These are phyloP conservation scores for Rugiboletus extremiorientalis DNA, from an alignment of 1,284 basidiomycete species.

Conservation along the genomic window DNA sequence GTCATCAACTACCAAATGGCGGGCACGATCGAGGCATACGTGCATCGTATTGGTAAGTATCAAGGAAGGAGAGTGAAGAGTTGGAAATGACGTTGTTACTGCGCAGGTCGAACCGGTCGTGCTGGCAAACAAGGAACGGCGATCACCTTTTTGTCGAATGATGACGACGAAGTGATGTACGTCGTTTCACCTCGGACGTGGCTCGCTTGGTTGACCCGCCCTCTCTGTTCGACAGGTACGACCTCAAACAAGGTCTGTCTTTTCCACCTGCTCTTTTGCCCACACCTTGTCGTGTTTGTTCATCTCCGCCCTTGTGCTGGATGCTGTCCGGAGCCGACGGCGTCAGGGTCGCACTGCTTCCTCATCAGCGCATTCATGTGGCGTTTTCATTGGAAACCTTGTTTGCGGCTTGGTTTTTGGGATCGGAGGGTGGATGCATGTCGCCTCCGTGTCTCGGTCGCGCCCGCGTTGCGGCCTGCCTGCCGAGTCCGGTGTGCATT, in stretches of 20 bases:
- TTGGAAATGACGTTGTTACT: slow-evolving; percentile 6
- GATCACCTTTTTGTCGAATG: slow-evolving; percentile 94
- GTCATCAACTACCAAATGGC: slow-evolving; percentile 99
- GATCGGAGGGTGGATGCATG: background rate
- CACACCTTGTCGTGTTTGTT: background rate
- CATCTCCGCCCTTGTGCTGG: slow-evolving; percentile 8
- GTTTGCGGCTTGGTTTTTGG: background rate
- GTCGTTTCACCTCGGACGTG: slow-evolving; percentile 35
- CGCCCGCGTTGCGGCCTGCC: too few species aligned
- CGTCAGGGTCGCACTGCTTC: too few species aligned
- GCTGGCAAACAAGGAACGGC: slow-evolving; percentile 93
- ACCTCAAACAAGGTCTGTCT: slow-evolving; percentile 89
- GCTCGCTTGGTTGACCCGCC: slow-evolving; percentile 16
- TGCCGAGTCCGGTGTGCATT: too few species aligned
- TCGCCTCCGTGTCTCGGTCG: background rate
- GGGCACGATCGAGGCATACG: slow-evolving; percentile 93
- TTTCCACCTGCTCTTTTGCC: background rate
- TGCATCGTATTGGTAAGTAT: slow-evolving; percentile 88
- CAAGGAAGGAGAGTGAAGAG: slow-evolving; percentile 5
- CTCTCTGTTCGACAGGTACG: slow-evolving; percentile 58
- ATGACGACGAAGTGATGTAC: slow-evolving; percentile 96
- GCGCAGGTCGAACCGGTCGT: slow-evolving; percentile 87
- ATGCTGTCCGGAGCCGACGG: background rate
- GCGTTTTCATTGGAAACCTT: background rate
- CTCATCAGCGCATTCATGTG: background rate